phyloP scores from a whole-genome alignment of 2,329 filamentous ascomycete species.

The Pseudopithomyces chartarum region DNA sequence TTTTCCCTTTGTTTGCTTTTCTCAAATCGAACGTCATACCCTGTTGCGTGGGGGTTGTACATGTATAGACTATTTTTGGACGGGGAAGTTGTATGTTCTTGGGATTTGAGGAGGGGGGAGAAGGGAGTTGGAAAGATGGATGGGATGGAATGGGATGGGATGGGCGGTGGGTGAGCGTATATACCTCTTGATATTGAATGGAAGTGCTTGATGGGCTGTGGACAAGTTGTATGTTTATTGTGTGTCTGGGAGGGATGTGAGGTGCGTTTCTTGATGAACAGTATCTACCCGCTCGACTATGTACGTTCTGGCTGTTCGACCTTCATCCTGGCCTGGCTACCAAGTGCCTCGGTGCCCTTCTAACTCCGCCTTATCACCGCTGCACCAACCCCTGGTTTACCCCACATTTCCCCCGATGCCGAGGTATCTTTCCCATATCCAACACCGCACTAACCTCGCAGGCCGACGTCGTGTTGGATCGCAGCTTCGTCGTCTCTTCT shows the following conservation, averaged over 20 bases:
- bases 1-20: background rate
- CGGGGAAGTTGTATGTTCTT: background rate
- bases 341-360: background rate
- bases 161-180: background rate
- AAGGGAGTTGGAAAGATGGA: background rate
- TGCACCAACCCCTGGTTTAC: background rate
- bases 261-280: background rate
- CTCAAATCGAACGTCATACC: background rate
- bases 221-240: no score
- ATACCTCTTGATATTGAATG: constrained; percentile 1
- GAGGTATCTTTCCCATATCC: background rate
- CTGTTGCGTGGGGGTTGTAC: background rate
- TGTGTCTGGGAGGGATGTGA: background rate
- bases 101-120: background rate
- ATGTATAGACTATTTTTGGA: constrained; percentile 6
- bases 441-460: background rate
- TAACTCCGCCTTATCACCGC: background rate
- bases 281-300: background rate
- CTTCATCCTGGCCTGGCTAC: background rate
- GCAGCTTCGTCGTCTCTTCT: background rate
- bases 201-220: background rate
- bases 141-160: no score
- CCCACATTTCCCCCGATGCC: background rate
- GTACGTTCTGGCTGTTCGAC: background rate
- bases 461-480: background rate